A percentile compares a stretch with the other conserved stretches of the same genome.
Conservation (phyloP, 768 basidiomycete genomes). For the Boletus rubropictus region DNA sequence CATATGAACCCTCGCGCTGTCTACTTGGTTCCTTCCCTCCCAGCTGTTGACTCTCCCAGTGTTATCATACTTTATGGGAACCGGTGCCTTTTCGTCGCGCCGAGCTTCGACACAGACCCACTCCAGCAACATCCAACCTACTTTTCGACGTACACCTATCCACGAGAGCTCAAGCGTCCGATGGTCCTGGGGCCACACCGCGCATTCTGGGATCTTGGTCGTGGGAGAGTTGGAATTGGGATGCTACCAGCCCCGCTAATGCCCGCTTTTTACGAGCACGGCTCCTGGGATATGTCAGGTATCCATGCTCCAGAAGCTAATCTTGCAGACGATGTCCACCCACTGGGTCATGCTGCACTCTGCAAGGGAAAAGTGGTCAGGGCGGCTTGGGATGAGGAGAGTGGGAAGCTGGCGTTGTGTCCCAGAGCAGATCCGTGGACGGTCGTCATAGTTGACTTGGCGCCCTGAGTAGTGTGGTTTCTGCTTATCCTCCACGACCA, state of each 20-base stretch:
- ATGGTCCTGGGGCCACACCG: background rate
- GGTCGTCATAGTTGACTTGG: background rate
- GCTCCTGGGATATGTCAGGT: background rate
- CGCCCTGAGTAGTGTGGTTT: background rate
- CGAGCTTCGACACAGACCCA: background rate
- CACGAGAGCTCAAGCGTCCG: background rate
- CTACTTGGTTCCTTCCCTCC: slow-evolving; percentile 9
- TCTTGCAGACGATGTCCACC: background rate
- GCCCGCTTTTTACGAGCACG: background rate
- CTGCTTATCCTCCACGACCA: background rate
- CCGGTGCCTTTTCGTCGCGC: slow-evolving; percentile 6
- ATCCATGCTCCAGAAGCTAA: background rate
- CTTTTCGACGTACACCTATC: slow-evolving; percentile 8
- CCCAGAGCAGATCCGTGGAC: background rate
- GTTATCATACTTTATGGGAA: slow-evolving; percentile 5
- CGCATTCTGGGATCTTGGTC: background rate
- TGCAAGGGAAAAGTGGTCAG: background rate
- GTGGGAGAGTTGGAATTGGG: background rate
- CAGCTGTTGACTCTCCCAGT: slow-evolving; percentile 8
- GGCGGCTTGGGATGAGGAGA: background rate
- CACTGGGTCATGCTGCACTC: background rate
- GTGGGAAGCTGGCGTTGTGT: background rate
- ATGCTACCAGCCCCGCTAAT: background rate
- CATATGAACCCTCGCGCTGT: slow-evolving; percentile 6
- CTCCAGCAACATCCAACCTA: slow-evolving; percentile 9